phyloP scores from a whole-genome alignment of 306 rosid species.

The Medicago ruthenica region DNA sequence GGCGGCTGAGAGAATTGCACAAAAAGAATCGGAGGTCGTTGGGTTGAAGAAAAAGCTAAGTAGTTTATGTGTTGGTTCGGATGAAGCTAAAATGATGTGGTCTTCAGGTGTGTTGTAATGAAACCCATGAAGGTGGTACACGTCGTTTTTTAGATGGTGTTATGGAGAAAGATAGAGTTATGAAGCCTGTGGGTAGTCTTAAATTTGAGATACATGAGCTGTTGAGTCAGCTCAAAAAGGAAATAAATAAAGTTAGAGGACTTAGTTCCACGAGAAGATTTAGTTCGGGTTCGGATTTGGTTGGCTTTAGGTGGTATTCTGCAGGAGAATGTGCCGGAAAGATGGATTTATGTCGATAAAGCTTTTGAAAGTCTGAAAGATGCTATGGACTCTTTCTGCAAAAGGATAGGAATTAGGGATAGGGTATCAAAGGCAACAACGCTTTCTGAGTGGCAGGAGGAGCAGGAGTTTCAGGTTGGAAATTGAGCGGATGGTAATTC shows the following conservation, averaged over 20 bases:
- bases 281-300: conserved; percentile 62
- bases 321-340: conserved; percentile 61
- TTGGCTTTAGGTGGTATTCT: conserved; percentile 75
- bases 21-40: conserved; percentile 74
- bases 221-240: conserved; percentile 68
- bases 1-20: conserved; percentile 72
- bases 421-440: conserved; percentile 55
- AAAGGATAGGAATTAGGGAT: conserved; percentile 53
- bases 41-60: conserved; percentile 59
- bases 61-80: conserved; percentile 42
- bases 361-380: conserved; percentile 54
- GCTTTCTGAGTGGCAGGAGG: conserved; percentile 67
- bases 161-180: conserved; percentile 45
- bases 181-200: conserved; percentile 52
- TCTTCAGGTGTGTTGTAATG: conserved; percentile 32
- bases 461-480: conserved; percentile 70
- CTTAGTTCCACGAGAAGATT: conserved; percentile 52
- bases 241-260: conserved; percentile 60
- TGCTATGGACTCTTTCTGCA: conserved; percentile 49
- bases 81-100: conserved; percentile 39
- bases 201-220: conserved; percentile 50
- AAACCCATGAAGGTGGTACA: conserved; percentile 32
- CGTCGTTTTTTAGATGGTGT: conserved; percentile 36
- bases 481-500: conserved; percentile 68
- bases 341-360: conserved; percentile 58